Base-by-base conservation (phyloP, 495 filamentous ascomycete species). In the Hypoxylon lenormandii region DNA sequence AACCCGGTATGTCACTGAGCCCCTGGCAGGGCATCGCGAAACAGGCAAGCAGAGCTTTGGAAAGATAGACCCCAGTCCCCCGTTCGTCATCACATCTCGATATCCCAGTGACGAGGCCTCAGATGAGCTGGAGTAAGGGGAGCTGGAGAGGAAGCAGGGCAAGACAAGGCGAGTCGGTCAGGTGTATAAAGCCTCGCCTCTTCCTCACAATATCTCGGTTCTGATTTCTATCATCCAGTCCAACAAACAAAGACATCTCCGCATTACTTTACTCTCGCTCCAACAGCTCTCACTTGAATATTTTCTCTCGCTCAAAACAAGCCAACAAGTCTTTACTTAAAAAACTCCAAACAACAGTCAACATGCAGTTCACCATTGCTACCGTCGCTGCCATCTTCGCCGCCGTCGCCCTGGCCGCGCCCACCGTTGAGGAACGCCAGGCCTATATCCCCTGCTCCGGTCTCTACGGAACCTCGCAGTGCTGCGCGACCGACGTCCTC, bases 401-500 rank as follows among this genome's bases (percentile, higher is more conserved):
- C 53, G 66, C 64, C 67, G 59, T 59, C 49, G 72, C 73, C 60
- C 38, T 70, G 47, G 49, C 65, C 42, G 67, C 68, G 13, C 50
- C 72, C 16, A 61, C 70, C 22, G 58, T 72, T 15, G 60, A 64
- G 48, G 40, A 64, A 43, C 78, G 79, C 43, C 76, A 81, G 71
- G 48, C 69, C 16, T 82, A 79, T 60, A 54, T 43, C 6, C 62
- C 80, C 0, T 82, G 80, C 76, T 60, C 73, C 2, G 80, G 80
- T 4, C 75, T 80, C 47, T 82, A 82, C 70, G 70, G 67, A 64
- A 79, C 63, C 15, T 10, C 77, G 1, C 77, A 80, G 58, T 82
- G 80, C 76, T 82, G 80, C 60, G 78, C 79, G 4, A 80, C 78
- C 4, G 80, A 81, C 59, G 76, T 81, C 15, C 77, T 81, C 5